Conservation (phyloP, 2,329 filamentous ascomycete genomes). For the Huntiella savannae region DNA sequence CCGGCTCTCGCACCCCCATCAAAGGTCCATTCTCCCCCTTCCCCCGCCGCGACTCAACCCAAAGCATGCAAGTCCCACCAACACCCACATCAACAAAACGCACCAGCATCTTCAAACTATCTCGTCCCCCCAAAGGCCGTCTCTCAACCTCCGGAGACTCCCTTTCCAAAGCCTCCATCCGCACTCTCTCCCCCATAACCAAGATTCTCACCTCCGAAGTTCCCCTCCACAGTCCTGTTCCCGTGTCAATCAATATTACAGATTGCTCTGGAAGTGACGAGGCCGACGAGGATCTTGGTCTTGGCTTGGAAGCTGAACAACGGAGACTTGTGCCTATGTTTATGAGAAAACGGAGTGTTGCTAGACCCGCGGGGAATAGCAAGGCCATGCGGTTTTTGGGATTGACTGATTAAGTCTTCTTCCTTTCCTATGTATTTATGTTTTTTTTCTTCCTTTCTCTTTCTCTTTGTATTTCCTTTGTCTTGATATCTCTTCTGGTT, state of each 20-base stretch:
- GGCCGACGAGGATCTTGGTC: conserved; percentile 2
- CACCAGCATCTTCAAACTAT: conserved; percentile 7
- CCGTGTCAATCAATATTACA: conserved; percentile 3
- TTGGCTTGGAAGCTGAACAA: conserved; percentile 25
- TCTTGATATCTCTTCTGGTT: neutral
- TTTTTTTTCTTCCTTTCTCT: neutral
- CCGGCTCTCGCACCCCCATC: conserved; percentile 16
- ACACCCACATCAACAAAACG: conserved; percentile 4
- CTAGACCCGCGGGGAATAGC: conserved; percentile 24
- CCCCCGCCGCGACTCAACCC: conserved; percentile 12
- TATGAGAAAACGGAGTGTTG: conserved; percentile 20
- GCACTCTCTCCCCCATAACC: conserved; percentile 7
- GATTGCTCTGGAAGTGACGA: conserved; percentile 8
- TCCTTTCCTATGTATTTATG: conserved; percentile 1
- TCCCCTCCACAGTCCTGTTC: neutral
- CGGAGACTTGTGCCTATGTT: conserved; percentile 31
- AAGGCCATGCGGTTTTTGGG: conserved; percentile 37
- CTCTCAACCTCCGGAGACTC: neutral
- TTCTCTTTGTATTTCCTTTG: neutral
- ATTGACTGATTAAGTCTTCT: conserved; percentile 19
- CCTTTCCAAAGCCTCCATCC: neutral
- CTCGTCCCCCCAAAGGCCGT: conserved; percentile 9
- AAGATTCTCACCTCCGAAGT: neutral
- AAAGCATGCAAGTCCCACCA: conserved; percentile 3
- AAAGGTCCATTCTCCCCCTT: conserved; percentile 18